A percentile compares a stretch with the other conserved stretches of the same genome.
These are phyloP conservation scores for Mycocentrospora acerina DNA, from an alignment of 2,329 filamentous ascomycete species.

Conservation along the genomic window DNA sequence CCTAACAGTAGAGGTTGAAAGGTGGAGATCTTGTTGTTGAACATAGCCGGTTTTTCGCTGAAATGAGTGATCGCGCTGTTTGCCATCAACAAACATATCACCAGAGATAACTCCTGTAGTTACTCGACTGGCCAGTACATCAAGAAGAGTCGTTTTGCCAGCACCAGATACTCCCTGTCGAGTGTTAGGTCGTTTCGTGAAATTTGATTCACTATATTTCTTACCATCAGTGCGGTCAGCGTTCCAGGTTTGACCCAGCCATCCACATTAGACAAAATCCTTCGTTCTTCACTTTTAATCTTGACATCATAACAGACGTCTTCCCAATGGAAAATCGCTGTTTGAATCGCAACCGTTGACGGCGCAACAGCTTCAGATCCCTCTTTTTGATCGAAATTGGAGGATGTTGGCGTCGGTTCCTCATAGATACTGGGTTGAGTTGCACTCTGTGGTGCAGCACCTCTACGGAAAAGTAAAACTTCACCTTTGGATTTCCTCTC, in stretches of 20 bases:
- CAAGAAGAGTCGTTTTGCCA: constrained; percentile 84
- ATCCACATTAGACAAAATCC: constrained; percentile 52
- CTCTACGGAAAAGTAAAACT: constrained; percentile 52
- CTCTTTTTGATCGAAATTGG: no score
- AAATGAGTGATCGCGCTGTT: constrained; percentile 71
- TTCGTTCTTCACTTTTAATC: constrained; percentile 57
- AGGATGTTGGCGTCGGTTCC: no score
- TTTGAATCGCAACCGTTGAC: no score
- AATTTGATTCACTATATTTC: no score
- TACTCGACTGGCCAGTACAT: constrained; percentile 76
- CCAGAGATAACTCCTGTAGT: constrained; percentile 82
- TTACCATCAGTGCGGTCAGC: constrained; percentile 77
- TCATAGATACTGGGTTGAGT: no score
- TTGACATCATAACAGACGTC: constrained; percentile 68
- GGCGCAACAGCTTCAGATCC: no score
- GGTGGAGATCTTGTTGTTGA: constrained; percentile 63
- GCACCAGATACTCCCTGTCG: constrained; percentile 63
- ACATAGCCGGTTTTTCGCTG: constrained; percentile 68
- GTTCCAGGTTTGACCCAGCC: constrained; percentile 89
- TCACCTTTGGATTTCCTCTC: constrained; percentile 55
- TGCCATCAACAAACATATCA: constrained; percentile 69
- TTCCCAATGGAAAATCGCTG: constrained; percentile 40
- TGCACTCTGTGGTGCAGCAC: no score
- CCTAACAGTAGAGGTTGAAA: constrained; percentile 59
- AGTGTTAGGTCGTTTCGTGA: no score